Base-by-base conservation (phyloP, 495 filamentous ascomycete genomes). In the Copromyces sp. region DNA sequence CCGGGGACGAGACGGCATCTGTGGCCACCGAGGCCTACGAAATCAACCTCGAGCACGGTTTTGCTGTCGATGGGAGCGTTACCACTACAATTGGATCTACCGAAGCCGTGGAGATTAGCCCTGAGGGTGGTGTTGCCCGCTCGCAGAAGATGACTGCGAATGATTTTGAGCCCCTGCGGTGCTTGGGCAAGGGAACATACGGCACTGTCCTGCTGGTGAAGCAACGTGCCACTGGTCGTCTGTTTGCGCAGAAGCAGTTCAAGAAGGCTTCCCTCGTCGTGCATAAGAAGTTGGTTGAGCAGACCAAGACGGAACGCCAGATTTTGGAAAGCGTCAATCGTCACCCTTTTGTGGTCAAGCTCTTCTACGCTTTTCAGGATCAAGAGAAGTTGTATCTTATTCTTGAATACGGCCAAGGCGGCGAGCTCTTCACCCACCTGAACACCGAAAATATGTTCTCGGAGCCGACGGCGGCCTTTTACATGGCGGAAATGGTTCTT, bases 321-420 rank as follows among this genome's bases (percentile, higher is more conserved):
- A 96, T 99, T 72, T 86, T 99, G 68, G 95, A 99, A 81, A 94
- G 92, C 74, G 91, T 99, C 80, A 97, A 94, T 77, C 89, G 94
- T 12, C 96, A 99, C 78, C 94, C 95, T 0, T 98, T 98, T 77
- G 93, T 99, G 37, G 95, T 99, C 45, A 98, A 98, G 78, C 87
- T 99, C 12, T 99, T 91, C 83, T 99, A 99, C 78, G 95, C 95
- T 35, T 99, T 99, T 82, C 95, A 99, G 81, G 96, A 99, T 81
- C 94, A 92, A 74, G 93, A 97, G 84, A 99, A 97, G 83, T 89
- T 99, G 12, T 99, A 99, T 80, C 85, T 99, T 39, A 98, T 99
- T 77, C 89, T 99, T 47, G 95, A 99, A 81, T 99, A 99, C 80
- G 95, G 95, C n/a, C 91, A 97, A 80, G 95, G 95, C 47, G 95